Evolutionary conservation across 179 eudicot species (phyloP).

Genomic region (Patellifolia procumbens): DNA sequence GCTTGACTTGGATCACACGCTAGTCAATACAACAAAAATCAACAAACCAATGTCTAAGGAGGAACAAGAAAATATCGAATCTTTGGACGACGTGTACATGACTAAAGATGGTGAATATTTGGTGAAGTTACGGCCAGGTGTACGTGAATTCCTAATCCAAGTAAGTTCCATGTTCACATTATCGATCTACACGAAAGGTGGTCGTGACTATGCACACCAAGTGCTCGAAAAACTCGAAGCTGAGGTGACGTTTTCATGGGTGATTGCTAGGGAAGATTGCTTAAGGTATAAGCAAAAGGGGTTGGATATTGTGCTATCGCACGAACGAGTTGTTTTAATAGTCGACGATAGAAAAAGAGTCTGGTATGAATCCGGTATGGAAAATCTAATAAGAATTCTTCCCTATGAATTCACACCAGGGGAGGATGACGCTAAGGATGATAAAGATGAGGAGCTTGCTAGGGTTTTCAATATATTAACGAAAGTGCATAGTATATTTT

Average conservation of each 20-base stretch:
- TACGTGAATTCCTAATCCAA: not conserved
- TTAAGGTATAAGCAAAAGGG: not conserved
- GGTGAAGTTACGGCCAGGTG: constrained; percentile 20
- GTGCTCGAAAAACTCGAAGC: not conserved
- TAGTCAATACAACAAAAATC: not conserved
- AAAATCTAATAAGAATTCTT: not conserved
- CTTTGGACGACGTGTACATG: not conserved
- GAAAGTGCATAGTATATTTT: not conserved
- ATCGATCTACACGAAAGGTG: constrained; percentile 9
- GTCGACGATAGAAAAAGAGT: constrained; percentile 6
- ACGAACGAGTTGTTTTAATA: constrained; percentile 9
- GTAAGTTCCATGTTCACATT: constrained; percentile 19
- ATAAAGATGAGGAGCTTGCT: not conserved
- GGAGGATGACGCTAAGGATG: not conserved
- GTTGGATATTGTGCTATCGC: constrained; percentile 9
- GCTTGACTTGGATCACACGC: constrained; percentile 20
- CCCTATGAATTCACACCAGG: not conserved
- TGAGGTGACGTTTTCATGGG: not conserved
- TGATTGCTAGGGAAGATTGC: constrained; percentile 21
- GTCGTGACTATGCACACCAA: not conserved
- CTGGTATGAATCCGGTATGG: constrained; percentile 1
- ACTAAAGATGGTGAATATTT: not conserved
- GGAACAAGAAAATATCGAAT: too few species aligned
- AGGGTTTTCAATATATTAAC: not conserved
- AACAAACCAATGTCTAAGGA: too few species aligned